Percentiles rank a stretch among this genome's conserved stretches.
Evolutionary conservation across 306 rosid genomes (phyloP).

Genomic region (Prunus persica): Prunus_persica_NCBIv2 NC_034012.1:3709501-3710000

Average conservation of each 20-base stretch:
- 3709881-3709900: background rate
- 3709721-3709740: background rate
- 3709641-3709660: background rate
- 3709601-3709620: background rate
- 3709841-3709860: background rate
- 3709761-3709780: slow-evolving; percentile 23
- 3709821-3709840: background rate
- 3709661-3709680: too few species aligned
- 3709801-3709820: background rate
- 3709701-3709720: background rate
- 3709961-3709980: background rate
- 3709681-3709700: background rate
- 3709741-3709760: slow-evolving; percentile 22
- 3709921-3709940: background rate
- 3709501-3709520: background rate
- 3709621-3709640: too few species aligned
- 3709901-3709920: background rate
- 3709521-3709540: background rate
- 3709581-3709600: too few species aligned
- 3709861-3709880: background rate
- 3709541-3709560: background rate
- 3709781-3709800: background rate
- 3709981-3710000: background rate
- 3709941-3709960: background rate
- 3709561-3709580: background rate